phyloP scores from a whole-genome alignment of 2,329 filamentous ascomycete species.

The Aspergillus sp. region DNA sequence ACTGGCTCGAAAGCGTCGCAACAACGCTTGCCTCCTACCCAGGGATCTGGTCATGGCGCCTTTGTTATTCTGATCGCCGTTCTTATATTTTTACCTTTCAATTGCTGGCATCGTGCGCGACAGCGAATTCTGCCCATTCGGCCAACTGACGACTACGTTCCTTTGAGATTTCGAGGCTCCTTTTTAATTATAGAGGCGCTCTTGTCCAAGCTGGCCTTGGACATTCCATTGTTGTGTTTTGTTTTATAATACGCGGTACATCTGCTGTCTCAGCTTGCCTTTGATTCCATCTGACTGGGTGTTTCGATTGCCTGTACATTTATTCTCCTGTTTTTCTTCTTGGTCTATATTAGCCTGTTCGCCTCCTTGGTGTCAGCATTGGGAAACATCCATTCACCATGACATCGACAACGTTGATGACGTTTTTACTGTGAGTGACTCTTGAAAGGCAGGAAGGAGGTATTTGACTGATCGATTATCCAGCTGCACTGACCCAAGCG shows the following conservation, averaged over 20 bases:
- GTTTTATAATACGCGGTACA: neutral
- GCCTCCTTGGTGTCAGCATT: slow-evolving; percentile 2
- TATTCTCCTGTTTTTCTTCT: slow-evolving; percentile 2
- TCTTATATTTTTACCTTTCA: slow-evolving; percentile 8
- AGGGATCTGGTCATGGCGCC: slow-evolving; percentile 7
- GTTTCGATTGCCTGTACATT: slow-evolving; percentile 3
- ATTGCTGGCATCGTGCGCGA: neutral
- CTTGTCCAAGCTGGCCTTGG: slow-evolving; percentile 13
- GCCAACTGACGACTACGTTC: neutral
- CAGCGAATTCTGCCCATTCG: neutral
- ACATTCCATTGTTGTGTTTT: slow-evolving; percentile 4
- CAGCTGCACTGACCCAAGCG: slow-evolving; percentile 30
- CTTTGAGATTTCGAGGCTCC: neutral
- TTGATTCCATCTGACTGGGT: slow-evolving; percentile 4
- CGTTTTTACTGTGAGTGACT: slow-evolving; percentile 25
- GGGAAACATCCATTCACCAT: slow-evolving; percentile 10
- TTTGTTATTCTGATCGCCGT: slow-evolving; percentile 3
- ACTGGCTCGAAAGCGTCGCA: slow-evolving; percentile 7
- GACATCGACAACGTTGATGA: slow-evolving; percentile 28
- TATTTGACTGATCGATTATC: neutral
- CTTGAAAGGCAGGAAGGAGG: neutral
- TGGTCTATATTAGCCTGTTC: slow-evolving; percentile 1
- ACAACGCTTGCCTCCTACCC: slow-evolving; percentile 7
- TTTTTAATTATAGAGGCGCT: slow-evolving; percentile 1
- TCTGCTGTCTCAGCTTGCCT: neutral